A percentile compares a stretch with the other conserved stretches of the same genome.
Conservation (phyloP, 2,329 filamentous ascomycete species). For the Penicillium sp. region DNA sequence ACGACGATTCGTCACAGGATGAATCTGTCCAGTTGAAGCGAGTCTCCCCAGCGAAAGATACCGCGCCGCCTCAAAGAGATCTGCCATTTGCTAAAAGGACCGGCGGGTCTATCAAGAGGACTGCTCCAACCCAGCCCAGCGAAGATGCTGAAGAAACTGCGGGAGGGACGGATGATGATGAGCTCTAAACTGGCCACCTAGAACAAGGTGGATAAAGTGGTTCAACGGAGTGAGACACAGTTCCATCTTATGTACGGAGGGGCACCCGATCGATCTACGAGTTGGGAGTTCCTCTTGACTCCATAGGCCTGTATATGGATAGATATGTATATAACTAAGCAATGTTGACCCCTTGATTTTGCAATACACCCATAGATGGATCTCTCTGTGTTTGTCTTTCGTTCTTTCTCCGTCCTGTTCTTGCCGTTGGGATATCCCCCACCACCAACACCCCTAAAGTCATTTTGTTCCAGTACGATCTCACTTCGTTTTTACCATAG, state of each 20-base stretch:
- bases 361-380: not conserved
- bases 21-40: not conserved
- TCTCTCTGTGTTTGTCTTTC: not conserved
- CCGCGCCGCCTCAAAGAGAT: conserved; percentile 40
- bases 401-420: too few relatives aligned
- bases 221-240: not conserved
- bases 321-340: not conserved
- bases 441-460: not conserved
- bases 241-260: not conserved
- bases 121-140: conserved; percentile 2
- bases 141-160: conserved; percentile 27
- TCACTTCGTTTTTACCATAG: not conserved
- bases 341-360: not conserved
- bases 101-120: conserved; percentile 5
- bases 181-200: conserved; percentile 30
- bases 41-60: not conserved
- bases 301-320: not conserved
- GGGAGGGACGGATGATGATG: conserved; percentile 46
- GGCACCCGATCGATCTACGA: not conserved
- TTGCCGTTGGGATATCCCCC: too few relatives aligned
- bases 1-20: conserved; percentile 26
- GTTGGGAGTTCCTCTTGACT: not conserved
- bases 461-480: not conserved
- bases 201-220: not conserved
- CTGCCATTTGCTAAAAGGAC: conserved; percentile 41